Evolutionary conservation across 139 green algal genomes (phyloP), one percentile per base, ranked within the genome.

Genomic region (Tetradesmus obliquus): DNA sequence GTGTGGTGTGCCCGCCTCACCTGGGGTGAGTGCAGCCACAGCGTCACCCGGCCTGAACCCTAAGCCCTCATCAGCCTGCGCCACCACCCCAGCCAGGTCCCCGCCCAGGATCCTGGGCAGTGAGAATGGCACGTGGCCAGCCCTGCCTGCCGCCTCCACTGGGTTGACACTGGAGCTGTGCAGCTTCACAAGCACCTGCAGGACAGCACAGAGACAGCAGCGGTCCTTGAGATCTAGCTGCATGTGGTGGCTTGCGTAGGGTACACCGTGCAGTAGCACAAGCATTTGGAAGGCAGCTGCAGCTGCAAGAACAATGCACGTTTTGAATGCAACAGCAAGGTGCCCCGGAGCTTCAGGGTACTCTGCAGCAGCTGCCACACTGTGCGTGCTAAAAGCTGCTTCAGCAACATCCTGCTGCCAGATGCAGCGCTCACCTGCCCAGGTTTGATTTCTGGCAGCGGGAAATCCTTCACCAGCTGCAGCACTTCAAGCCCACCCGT

Each of bases 31-130:
- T 19, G 91, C 91, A 58, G 88, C 80, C 86, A 93, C 86, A 55
- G 80, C 74, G 66, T 91, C 80, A 4, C 87, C 91, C 66, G 53
- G 58, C 66, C 79, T 89, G 69, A 91, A 93, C 79, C 81, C 72
- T 84, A 15, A 57, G 55, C 15, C 71, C 80, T 89, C 91, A 45
- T 93, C 91, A 1, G 86, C 81, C 91, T 93, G 66, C 79, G 80
- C 91, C 86, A 93, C 91, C 19, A 86, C 15, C 24, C 91, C 91
- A 2, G 91, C 91, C 53, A 93, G 81, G 24, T 93, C 91, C 55
- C 91, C 91, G 17, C 86, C 91, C 17, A 93, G 86, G 81, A 93
- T 86, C 87, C 71, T 79, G 71, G 17, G 71, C 71, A 79, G 71
- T 5, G 71, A n/a, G 17, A 45, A 24, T 5, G 17, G 17, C 17